phyloP scores from a whole-genome alignment of 148 eudicot species.

The Oxyria digyna region DNA sequence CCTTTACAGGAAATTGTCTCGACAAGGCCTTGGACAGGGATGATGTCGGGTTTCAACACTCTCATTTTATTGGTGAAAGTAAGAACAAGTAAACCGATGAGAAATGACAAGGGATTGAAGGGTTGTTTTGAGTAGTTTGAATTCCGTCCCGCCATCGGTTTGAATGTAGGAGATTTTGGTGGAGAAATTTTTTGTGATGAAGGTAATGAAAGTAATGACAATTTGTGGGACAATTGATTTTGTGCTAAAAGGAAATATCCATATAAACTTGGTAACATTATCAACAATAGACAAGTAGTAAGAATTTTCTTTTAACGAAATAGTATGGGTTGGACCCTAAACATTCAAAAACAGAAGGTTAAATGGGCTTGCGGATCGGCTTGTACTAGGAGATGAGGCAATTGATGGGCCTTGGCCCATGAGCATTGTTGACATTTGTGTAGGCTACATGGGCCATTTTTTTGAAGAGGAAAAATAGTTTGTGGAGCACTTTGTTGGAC shows the following conservation, averaged over 20 bases:
- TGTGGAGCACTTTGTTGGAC: background rate
- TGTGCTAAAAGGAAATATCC: background rate
- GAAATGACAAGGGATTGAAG: background rate
- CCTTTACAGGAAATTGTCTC: too few species aligned
- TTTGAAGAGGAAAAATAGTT: too few species aligned
- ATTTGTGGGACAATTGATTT: background rate
- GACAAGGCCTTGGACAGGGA: too few species aligned
- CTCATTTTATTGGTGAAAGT: conserved; percentile 6
- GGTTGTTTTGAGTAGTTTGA: background rate
- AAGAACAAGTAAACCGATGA: background rate
- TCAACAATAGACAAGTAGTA: background rate
- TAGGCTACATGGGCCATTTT: background rate
- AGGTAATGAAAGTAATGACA: background rate
- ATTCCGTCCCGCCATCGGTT: background rate
- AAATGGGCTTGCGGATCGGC: background rate
- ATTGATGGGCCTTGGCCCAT: background rate
- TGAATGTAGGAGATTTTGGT: too few species aligned
- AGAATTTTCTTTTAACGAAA: background rate
- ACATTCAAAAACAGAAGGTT: background rate
- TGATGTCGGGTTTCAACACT: background rate
- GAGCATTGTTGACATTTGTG: background rate
- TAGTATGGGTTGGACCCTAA: background rate
- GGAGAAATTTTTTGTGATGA: background rate
- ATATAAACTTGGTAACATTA: conserved; percentile 14
- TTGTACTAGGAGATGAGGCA: background rate